These are phyloP conservation scores for Thecaphora frezii DNA, from an alignment of 1,284 basidiomycete species.

Conservation along the genomic window DNA sequence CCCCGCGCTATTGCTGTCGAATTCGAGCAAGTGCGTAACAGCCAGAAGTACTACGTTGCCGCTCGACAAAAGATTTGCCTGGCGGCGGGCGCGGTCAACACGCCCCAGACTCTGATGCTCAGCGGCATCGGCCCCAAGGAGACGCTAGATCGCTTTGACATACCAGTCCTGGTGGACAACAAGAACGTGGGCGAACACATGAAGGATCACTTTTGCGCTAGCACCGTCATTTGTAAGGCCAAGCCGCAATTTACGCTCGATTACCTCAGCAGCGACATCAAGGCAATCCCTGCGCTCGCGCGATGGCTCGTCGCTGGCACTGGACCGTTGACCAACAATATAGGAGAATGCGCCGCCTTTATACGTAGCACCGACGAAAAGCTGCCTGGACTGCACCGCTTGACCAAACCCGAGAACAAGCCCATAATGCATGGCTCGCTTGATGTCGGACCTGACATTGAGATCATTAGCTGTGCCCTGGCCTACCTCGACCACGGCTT, in stretches of 20 bases:
- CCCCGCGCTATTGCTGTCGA: constrained; percentile 42
- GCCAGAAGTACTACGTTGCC: constrained; percentile 28
- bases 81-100: constrained; percentile 44
- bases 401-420: constrained; percentile 31
- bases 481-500: constrained; percentile 35
- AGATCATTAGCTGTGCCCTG: constrained; percentile 41
- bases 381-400: constrained; percentile 39
- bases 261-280: constrained; percentile 26
- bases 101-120: constrained; percentile 70
- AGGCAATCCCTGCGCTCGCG: constrained; percentile 16
- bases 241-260: constrained; percentile 31
- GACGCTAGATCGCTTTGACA: constrained; percentile 31
- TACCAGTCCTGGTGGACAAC: constrained; percentile 31
- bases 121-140: constrained; percentile 66
- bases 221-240: constrained; percentile 16
- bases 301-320: constrained; percentile 38
- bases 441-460: constrained; percentile 55
- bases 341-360: constrained; percentile 57
- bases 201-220: constrained; percentile 48
- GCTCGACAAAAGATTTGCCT: constrained; percentile 64
- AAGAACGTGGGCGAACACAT: constrained; percentile 41
- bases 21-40: constrained; percentile 28
- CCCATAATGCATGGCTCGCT: constrained; percentile 47
- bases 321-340: constrained; percentile 31
- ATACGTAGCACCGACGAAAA: constrained; percentile 52